These are phyloP conservation scores for Penicillium verrucosum DNA, from an alignment of 2,329 filamentous ascomycete species.

Conservation along the genomic window DNA sequence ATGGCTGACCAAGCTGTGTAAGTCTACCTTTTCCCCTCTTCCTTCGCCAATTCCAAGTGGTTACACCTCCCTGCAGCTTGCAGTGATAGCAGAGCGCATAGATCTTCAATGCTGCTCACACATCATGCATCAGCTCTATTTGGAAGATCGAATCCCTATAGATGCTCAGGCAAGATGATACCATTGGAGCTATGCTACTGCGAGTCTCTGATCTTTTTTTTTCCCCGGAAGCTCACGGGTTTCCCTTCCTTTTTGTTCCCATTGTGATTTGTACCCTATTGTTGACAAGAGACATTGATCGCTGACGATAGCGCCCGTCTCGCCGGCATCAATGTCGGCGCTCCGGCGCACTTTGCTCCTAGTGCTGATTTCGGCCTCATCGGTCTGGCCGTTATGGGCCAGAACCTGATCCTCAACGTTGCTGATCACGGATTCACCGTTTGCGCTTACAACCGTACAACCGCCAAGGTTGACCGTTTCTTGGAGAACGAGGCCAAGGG, in stretches of 20 bases:
- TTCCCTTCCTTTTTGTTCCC: background rate
- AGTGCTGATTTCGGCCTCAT: conserved; percentile 90
- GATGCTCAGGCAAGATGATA: conserved; percentile 4
- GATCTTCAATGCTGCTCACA: conserved; percentile 1
- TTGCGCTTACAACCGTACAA: conserved; percentile 97
- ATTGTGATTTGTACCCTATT: conserved; percentile 16
- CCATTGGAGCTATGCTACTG: background rate
- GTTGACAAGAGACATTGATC: conserved; percentile 37
- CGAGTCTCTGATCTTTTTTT: background rate
- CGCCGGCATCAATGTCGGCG: conserved; percentile 69
- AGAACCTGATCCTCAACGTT: conserved; percentile 88
- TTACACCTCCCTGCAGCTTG: background rate
- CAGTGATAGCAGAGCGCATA: background rate
- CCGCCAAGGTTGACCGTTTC: conserved; percentile 96
- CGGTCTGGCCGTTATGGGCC: conserved; percentile 84
- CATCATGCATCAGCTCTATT: background rate
- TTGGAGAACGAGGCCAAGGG: conserved; percentile 85
- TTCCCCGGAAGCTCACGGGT: conserved; percentile 11
- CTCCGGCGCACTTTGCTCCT: conserved; percentile 51
- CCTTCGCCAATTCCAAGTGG: conserved; percentile 1
- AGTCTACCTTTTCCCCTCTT: conserved; percentile 26
- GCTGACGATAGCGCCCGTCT: conserved; percentile 66
- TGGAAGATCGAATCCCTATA: background rate
- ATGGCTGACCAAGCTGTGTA: conserved; percentile 48
- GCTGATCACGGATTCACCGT: conserved; percentile 94